A percentile compares a stretch with the other conserved stretches of the same genome.
phyloP scores from a whole-genome alignment of 805 yeast genomes.

The Spathaspora sp. region DNA sequence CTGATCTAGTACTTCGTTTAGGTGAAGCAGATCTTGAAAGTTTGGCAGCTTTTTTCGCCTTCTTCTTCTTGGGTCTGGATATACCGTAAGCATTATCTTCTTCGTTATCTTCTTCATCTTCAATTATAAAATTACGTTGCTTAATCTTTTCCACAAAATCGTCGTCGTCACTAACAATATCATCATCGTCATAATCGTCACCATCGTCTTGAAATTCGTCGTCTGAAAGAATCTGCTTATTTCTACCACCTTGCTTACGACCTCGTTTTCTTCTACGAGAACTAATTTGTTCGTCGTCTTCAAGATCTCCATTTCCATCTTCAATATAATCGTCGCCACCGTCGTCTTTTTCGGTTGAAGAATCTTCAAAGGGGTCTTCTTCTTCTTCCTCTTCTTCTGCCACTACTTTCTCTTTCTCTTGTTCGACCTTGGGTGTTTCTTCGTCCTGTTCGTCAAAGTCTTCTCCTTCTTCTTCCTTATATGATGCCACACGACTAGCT shows the following conservation, averaged over 20 bases:
- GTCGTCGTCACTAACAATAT: conserved; percentile 14
- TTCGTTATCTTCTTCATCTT: conserved; percentile 25
- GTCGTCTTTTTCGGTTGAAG: conserved; percentile 4
- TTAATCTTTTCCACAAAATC: conserved; percentile 27
- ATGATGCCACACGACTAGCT: conserved; percentile 2
- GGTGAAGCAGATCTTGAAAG: conserved; percentile 3
- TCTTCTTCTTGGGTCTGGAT: conserved; percentile 6
- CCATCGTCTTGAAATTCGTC: conserved; percentile 5
- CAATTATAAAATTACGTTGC: conserved; percentile 32
- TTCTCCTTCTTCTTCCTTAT: conserved; percentile 3
- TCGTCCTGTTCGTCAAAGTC: conserved; percentile 3
- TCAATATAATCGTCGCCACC: conserved; percentile 13
- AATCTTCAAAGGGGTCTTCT: conserved; percentile 1
- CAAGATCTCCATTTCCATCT: conserved; percentile 11
- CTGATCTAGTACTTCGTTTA: conserved; percentile 17
- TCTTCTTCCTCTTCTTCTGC: conserved; percentile 10
- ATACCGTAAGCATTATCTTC: conserved; percentile 18
- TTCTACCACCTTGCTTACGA: conserved; percentile 8
- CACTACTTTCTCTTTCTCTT: conserved; percentile 7
- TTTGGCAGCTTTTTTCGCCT: not conserved
- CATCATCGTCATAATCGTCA: conserved; percentile 10
- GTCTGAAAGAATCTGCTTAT: conserved; percentile 1
- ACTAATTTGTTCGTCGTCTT: not conserved
- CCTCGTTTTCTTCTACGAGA: not conserved
- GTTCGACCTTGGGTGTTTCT: not conserved